Percentiles rank a stretch among this genome's conserved stretches.
Conservation (phyloP, 345 rosid genomes). For the Gynandropsis gynandra region DNA sequence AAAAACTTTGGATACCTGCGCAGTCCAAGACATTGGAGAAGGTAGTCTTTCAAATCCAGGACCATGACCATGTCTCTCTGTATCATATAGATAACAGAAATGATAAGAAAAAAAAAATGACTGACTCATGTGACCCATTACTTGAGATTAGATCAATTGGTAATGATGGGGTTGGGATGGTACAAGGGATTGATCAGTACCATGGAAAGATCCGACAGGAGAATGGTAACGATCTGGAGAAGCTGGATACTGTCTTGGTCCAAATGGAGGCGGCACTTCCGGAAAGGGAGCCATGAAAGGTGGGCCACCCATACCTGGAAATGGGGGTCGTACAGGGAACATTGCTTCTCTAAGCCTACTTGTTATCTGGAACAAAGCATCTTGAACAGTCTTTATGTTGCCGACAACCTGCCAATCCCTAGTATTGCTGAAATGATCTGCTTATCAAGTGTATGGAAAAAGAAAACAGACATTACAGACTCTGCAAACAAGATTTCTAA, state of each 20-base stretch:
- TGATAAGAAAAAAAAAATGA: slow-evolving; percentile 28
- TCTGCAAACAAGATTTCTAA: not conserved
- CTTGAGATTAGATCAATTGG: slow-evolving; percentile 41
- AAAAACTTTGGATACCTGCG: slow-evolving; percentile 41
- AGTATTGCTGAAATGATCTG: not conserved
- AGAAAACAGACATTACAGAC: not conserved
- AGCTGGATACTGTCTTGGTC: slow-evolving; percentile 56
- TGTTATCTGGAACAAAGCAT: slow-evolving; percentile 70
- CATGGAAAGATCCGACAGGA: slow-evolving; percentile 45
- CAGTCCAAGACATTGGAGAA: slow-evolving; percentile 72
- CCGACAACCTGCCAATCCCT: slow-evolving; percentile 52
- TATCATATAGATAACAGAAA: slow-evolving; percentile 29
- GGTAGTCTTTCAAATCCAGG: slow-evolving; percentile 58
- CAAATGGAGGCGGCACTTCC: slow-evolving; percentile 62
- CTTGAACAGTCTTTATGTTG: slow-evolving; percentile 58
- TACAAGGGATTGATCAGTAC: slow-evolving; percentile 34
- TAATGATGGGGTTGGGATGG: slow-evolving; percentile 39
- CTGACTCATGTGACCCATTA: slow-evolving; percentile 31
- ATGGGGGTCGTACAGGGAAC: slow-evolving; percentile 47
- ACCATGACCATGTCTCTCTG: slow-evolving; percentile 58
- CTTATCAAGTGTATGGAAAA: not conserved
- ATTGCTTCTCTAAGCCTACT: slow-evolving; percentile 58
- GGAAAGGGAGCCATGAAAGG: slow-evolving; percentile 60
- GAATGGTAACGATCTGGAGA: slow-evolving; percentile 60
- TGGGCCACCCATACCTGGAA: slow-evolving; percentile 38